Evolutionary conservation across 768 basidiomycete genomes (phyloP).

Genomic region (Tephrocybe sp.): DNA sequence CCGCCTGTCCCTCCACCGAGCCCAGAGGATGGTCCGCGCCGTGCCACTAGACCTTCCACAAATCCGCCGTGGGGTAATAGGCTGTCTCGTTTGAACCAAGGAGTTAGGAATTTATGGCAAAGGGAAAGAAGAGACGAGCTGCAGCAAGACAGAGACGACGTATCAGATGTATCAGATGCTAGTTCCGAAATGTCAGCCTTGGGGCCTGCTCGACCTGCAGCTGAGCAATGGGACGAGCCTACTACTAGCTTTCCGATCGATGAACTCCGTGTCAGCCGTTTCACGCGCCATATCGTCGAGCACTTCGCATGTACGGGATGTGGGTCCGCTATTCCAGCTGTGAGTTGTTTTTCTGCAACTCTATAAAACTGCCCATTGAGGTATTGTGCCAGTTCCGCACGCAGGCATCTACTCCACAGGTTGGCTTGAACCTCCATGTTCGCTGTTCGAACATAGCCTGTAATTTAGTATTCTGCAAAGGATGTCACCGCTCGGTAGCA

Average conservation of each 20-base stretch:
- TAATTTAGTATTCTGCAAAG: conserved; percentile 1
- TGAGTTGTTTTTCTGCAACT: neutral
- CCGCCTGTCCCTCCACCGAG: neutral
- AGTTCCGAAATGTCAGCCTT: too few relatives aligned
- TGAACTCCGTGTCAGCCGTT: neutral
- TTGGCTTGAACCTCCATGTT: conserved; percentile 1
- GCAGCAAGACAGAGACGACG: too few relatives aligned
- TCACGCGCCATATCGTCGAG: neutral
- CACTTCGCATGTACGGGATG: neutral
- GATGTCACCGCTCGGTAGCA: neutral
- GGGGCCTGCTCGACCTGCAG: neutral
- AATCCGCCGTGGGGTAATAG: too few relatives aligned
- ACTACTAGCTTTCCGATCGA: neutral
- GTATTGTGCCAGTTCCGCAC: neutral
- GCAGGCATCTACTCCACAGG: neutral
- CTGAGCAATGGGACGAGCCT: neutral
- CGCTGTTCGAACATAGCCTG: conserved; percentile 3
- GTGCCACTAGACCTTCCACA: too few relatives aligned
- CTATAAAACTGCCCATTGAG: neutral
- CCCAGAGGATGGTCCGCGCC: too few relatives aligned
- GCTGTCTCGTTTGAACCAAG: too few relatives aligned
- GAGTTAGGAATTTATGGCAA: too few relatives aligned
- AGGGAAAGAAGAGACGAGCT: too few relatives aligned
- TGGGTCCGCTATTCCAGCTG: neutral
- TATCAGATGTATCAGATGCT: too few relatives aligned